Percentiles rank a stretch among this genome's conserved stretches.
Conservation (phyloP, 2,329 filamentous ascomycete genomes). For the Aspergillus nomiae region DNA sequence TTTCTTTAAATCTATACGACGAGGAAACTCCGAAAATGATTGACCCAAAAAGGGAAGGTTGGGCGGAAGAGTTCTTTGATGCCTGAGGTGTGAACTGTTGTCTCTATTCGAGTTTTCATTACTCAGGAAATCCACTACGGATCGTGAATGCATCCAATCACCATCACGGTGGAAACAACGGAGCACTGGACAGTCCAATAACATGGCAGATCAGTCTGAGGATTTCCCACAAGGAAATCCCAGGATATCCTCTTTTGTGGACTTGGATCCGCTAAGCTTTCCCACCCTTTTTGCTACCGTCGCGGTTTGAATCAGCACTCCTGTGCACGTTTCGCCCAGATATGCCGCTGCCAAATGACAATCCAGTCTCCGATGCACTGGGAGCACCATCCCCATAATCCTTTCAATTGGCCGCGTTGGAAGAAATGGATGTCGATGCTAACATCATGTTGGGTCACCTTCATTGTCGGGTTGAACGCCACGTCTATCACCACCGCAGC, state of each 20-base stretch:
- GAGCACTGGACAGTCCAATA: not conserved
- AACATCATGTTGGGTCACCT: slow-evolving; percentile 21
- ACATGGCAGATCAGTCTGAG: not conserved
- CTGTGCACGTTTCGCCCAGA: not conserved
- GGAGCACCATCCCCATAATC: slow-evolving; percentile 18
- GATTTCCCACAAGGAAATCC: not conserved
- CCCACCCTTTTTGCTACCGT: not conserved
- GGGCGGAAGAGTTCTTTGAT: not conserved
- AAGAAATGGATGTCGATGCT: slow-evolving; percentile 23
- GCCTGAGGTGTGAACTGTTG: not conserved
- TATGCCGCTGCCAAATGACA: not conserved
- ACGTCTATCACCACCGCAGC: slow-evolving; percentile 24
- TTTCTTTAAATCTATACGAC: too few relatives aligned
- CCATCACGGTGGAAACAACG: not conserved
- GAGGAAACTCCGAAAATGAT: too few relatives aligned
- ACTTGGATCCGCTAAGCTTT: not conserved
- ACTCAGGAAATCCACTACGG: not conserved
- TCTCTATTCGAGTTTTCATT: slow-evolving; percentile 2
- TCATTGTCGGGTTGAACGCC: slow-evolving; percentile 22
- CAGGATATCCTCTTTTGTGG: not conserved
- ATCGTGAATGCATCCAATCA: not conserved
- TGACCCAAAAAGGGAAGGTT: too few relatives aligned
- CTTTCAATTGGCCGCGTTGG: slow-evolving; percentile 20
- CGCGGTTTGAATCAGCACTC: not conserved
- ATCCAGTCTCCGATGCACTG: slow-evolving; percentile 5